Evolutionary conservation across 23 red algal genomes (phyloP), one percentile per base, ranked within the genome.

Genomic region (Agarophyton chilense): DNA sequence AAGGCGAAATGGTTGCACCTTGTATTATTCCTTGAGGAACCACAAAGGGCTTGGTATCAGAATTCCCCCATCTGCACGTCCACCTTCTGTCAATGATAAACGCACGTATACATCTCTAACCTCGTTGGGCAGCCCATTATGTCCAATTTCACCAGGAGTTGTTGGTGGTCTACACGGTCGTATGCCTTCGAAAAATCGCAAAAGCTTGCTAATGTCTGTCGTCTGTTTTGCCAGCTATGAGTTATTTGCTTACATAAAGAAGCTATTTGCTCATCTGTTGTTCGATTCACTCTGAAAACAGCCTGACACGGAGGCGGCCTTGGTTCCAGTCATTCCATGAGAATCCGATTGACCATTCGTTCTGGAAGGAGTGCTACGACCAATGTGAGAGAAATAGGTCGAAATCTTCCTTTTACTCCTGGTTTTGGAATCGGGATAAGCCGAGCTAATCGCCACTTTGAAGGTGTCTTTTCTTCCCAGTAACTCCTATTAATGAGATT

Each of bases 101-200:
- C n/a, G n/a, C n/a, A n/a, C n/a, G n/a, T n/a, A n/a, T n/a, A n/a
- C n/a, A n/a, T n/a, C n/a, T n/a, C n/a, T n/a, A n/a, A n/a, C n/a
- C n/a, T n/a, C n/a, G n/a, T n/a, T n/a, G n/a, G n/a, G n/a, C n/a
- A n/a, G n/a, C n/a, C n/a, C n/a, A n/a, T n/a, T n/a, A n/a, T n/a
- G n/a, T n/a, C n/a, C n/a, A n/a, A n/a, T n/a, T n/a, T n/a, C n/a
- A n/a, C n/a, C n/a, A n/a, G n/a, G n/a, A n/a, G n/a, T n/a, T n/a
- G n/a, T n/a, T n/a, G n/a, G n/a, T n/a, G n/a, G n/a, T n/a, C n/a
- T n/a, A n/a, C n/a, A n/a, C n/a, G n/a, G 24, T 66, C 61, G 33
- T 66, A 66, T 34, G 26, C 61, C 61, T 66, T 66, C 14, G 61
- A 66, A 17, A 66, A 35, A 66, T 66, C 61, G 16, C 61, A 66